Base-by-base conservation (phyloP, 2,329 filamentous ascomycete genomes). In the Xylariaceae sp. region DNA sequence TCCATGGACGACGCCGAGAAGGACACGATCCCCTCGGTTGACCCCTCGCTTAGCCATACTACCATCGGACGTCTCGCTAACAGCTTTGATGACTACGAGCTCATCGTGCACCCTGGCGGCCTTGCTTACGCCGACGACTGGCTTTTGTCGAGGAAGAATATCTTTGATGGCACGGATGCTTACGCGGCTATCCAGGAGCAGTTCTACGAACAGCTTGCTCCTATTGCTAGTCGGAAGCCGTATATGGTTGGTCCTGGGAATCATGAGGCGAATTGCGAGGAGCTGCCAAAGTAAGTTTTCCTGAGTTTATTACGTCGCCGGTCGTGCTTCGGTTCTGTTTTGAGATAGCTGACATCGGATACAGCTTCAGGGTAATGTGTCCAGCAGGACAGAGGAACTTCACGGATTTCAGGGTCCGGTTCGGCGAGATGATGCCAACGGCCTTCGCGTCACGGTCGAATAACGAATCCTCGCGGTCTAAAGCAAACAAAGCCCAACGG, bases 81-180 rank as follows among this genome's bases (percentile, higher is more conserved):
- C 13, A 81, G 74, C 0, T 70, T 78, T 32, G 68, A 82, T 59
- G 74, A 79, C 55, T 83, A 82, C 61, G 80, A 84, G 58, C 68
- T 84, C 42, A 67, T 80, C 41, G 64, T 80, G 29, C 78, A 80
- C 58, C 76, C 77, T 0, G 78, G 78, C 5, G 81, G 84, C 61
- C 71, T 84, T 13, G 80, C 68, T 0, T 85, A 84, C 58, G 80
- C 80, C 1, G 81, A 84, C 55, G 76, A 83, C 65, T 84, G 80
- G 80, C 71, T 71, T 41, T 64, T 76, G 3, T 74, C 70, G 16
- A 53, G 69, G 0, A 68, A 73, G 34, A 81, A 81, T 63, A 56
- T 77, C 1, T 56, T 77, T 5, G 70, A 78, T 29, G 77, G 77
- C 40, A 69, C 70, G 18, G 68, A 79, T 36, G 79, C 78, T n/a